Base-by-base conservation (phyloP, 176 grass and related monocot genomes). In the Otatea glauca region DNA sequence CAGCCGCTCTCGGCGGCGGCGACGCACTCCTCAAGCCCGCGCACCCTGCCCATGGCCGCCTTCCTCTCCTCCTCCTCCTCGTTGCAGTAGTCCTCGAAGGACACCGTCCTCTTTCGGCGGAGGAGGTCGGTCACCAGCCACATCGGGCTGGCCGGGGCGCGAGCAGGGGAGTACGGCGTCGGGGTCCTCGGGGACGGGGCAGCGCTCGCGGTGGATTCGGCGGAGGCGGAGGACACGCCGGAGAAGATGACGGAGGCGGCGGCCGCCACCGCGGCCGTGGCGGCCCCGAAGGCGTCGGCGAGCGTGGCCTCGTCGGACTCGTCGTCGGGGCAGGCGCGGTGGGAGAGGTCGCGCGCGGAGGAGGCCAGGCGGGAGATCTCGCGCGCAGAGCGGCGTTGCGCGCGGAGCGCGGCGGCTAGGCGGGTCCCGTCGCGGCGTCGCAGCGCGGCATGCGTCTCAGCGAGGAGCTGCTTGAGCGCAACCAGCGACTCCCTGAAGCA, bases 11-110 rank as follows among this genome's bases (percentile, higher is more conserved):
- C 92, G 7, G 90, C 81, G 42, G 81, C 83, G 42, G 79, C 67
- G n/a, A 92, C 65, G 90, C 87, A 94, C 68, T 78, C 88, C 78
- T 92, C 82, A 73, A 94, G 84, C 37, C 76, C 84, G 9, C 79
- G 58, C 47, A 94, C 69, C 68, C 85, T 79, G 61, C 42, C 90
- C 85, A 94, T 81, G 27, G 83, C 78, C 6, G 82, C 71, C 73
- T 89, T 90, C 55, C 92, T 68, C 84, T 94, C 87, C 73, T 89
- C 83, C 86, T 94, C 89, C 73, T 94, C 89, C 78, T 89, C 84
- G 73, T 85, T 85, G 65, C 77, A 70, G 64, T 49, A 72, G 27
- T 90, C 90, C 60, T 92, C 90, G 73, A 83, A 88, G 4, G 79
- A 84, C 18, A 77, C 65, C 48, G 74, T 34, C 29, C 90, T 25